Percentiles rank a stretch among this genome's conserved stretches.
These are phyloP conservation scores for Viola odorata DNA, from an alignment of 345 rosid species.

Conservation along the genomic window DNA sequence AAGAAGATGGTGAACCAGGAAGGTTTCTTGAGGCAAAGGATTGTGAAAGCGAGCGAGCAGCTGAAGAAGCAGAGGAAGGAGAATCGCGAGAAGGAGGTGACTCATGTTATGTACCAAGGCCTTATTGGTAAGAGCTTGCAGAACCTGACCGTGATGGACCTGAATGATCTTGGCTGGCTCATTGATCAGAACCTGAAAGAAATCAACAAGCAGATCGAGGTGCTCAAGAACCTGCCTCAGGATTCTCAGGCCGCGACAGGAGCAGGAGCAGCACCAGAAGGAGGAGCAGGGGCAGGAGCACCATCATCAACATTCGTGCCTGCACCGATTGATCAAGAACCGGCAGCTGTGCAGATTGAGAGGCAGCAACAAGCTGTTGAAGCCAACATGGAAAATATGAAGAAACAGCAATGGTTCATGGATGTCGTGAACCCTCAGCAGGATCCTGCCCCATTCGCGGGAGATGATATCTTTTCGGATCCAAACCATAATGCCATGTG, in stretches of 20 bases:
- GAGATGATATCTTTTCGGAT: not conserved
- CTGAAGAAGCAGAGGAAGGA: conserved; percentile 35
- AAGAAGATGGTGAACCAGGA: conserved; percentile 48
- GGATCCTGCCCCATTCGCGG: not conserved
- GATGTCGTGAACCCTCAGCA: conserved; percentile 12
- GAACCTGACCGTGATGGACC: conserved; percentile 23
- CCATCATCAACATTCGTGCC: not conserved
- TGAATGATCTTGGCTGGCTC: conserved; percentile 35
- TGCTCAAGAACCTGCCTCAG: not conserved
- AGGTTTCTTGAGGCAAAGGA: conserved; percentile 34
- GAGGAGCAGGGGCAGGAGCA: not conserved
- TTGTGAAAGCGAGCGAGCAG: conserved; percentile 26
- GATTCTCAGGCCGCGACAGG: not conserved
- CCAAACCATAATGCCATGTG: not conserved
- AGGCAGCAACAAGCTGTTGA: conserved; percentile 5
- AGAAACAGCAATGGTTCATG: conserved; percentile 17
- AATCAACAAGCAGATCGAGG: conserved; percentile 6
- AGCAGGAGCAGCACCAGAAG: not conserved
- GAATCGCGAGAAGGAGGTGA: conserved; percentile 36
- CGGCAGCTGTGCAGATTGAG: not conserved
- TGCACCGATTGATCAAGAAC: not conserved
- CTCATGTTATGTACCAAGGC: conserved; percentile 25
- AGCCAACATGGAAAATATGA: conserved; percentile 4
- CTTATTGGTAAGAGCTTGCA: conserved; percentile 13
- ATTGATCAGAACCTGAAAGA: conserved; percentile 29